Percentiles rank a stretch among this genome's conserved stretches.
phyloP scores from a whole-genome alignment of 1,139 yeast genomes.

The Pichia sp. region DNA sequence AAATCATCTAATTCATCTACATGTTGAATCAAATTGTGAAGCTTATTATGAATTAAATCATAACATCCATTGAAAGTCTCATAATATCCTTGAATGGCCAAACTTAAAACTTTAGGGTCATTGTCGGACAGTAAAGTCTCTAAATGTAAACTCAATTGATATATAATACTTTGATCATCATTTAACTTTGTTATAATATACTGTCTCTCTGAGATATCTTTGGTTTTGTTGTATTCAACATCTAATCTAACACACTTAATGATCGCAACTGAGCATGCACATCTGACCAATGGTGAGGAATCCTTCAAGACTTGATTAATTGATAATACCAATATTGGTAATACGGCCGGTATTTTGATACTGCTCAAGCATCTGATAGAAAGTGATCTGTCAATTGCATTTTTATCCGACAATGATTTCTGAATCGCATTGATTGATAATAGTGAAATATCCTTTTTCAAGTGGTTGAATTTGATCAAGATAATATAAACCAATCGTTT shows the following conservation, averaged over 20 bases:
- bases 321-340: constrained; percentile 70
- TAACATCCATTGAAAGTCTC: constrained; percentile 49
- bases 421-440: constrained; percentile 89
- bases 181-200: constrained; percentile 29
- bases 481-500: constrained; percentile 75
- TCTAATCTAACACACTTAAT: constrained; percentile 50
- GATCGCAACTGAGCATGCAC: constrained; percentile 73
- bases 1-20: constrained; percentile 62
- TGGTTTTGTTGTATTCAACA: constrained; percentile 25
- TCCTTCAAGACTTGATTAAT: constrained; percentile 65
- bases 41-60: constrained; percentile 65
- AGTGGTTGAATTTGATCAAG: constrained; percentile 69
- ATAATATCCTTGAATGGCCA: constrained; percentile 54
- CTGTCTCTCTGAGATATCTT: constrained; percentile 3
- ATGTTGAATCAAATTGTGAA: constrained; percentile 49
- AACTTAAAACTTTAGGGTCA: constrained; percentile 57
- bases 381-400: constrained; percentile 58
- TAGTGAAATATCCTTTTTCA: constrained; percentile 81
- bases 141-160: constrained; percentile 42
- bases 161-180: constrained; percentile 24
- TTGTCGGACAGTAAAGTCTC: constrained; percentile 52
- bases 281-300: constrained; percentile 68
- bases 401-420: constrained; percentile 64
- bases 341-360: constrained; percentile 68
- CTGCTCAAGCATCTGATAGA: constrained; percentile 78